Base-by-base conservation (phyloP, 2,329 filamentous ascomycete species). In the Fusarium proliferatum region DNA sequence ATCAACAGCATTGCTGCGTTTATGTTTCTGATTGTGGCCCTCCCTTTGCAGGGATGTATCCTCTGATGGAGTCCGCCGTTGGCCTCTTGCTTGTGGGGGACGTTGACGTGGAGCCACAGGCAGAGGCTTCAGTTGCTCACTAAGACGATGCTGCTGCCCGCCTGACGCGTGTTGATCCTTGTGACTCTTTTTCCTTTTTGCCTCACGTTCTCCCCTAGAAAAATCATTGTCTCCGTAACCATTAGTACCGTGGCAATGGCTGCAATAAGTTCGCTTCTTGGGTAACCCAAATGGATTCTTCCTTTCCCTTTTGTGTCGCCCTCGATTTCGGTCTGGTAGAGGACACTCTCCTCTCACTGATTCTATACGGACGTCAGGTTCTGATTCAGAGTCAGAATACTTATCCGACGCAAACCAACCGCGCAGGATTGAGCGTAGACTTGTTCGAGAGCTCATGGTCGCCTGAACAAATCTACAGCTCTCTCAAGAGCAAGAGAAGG, bases 81-180 rank as follows among this genome's bases (percentile, higher is more conserved):
- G 56, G 42, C 42, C 56, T 26, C 51, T 55, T 60, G 58, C 19
- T 26, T 69, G 65, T 69, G 65, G 67, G 67, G 65, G 58, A 69
- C 58, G 23, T 64, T 64, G 65, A 69, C 58, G 64, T 69, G 66
- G 66, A 63, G 63, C 66, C 64, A 69, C 66, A 68, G 64, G 65
- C 42, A 68, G 28, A 68, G 56, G 64, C 56, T 68, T 68, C 42
- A 51, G 26, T 43, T 51, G 51, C 55, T 58, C 55, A 61, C 36
- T 52, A 61, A 53, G 28, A 61, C 28, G 34, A 41, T 51, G 52
- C 41, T 53, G 52, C 30, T 53, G 67, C 28, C 61, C 65, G 53
- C 53, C 61, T 66, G 61, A 67, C 62, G 52, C 43, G 36, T 63
- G 26, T 67, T 60, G 33, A 67, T 61, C 46, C 64, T 67, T 49